phyloP scores from a whole-genome alignment of 805 yeast genomes.

The Geotrichum ghanense region DNA sequence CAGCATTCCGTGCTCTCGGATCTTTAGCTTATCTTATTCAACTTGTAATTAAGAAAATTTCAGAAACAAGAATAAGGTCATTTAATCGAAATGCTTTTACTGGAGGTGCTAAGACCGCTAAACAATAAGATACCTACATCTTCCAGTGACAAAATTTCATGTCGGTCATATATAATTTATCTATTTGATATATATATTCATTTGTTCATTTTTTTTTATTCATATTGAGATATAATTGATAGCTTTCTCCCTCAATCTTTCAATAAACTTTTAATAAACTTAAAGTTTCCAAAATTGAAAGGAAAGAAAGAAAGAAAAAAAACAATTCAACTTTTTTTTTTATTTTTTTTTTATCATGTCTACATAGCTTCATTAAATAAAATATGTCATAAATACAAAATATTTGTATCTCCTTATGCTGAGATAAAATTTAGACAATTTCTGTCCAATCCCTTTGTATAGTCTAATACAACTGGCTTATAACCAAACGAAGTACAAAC shows the following conservation, averaged over 20 bases:
- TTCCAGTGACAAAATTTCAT: no score
- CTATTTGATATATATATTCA: no score
- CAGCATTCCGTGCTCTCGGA: slow-evolving; percentile 74
- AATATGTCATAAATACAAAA: background rate
- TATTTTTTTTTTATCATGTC: slow-evolving; percentile 1
- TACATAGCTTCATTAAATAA: slow-evolving; percentile 1
- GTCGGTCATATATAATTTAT: no score
- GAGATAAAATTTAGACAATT: slow-evolving; percentile 11
- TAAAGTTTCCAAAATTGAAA: no score
- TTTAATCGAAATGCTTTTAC: slow-evolving; percentile 2
- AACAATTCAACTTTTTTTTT: background rate
- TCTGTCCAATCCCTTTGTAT: slow-evolving; percentile 20
- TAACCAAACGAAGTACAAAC: slow-evolving; percentile 26
- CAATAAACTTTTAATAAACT: background rate
- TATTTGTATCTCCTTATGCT: background rate
- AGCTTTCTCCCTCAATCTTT: no score
- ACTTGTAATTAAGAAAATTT: slow-evolving; percentile 9
- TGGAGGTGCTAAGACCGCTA: slow-evolving; percentile 1
- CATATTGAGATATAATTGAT: background rate
- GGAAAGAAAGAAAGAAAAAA: background rate
- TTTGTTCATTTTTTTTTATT: background rate
- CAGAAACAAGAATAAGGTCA: background rate
- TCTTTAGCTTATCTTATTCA: slow-evolving; percentile 57
- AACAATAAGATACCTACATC: background rate
- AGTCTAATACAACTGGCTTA: slow-evolving; percentile 24